A percentile compares a stretch with the other conserved stretches of the same genome.
Evolutionary conservation across 768 basidiomycete genomes (phyloP).

Genomic region (Pulveroboletus sp.): DNA sequence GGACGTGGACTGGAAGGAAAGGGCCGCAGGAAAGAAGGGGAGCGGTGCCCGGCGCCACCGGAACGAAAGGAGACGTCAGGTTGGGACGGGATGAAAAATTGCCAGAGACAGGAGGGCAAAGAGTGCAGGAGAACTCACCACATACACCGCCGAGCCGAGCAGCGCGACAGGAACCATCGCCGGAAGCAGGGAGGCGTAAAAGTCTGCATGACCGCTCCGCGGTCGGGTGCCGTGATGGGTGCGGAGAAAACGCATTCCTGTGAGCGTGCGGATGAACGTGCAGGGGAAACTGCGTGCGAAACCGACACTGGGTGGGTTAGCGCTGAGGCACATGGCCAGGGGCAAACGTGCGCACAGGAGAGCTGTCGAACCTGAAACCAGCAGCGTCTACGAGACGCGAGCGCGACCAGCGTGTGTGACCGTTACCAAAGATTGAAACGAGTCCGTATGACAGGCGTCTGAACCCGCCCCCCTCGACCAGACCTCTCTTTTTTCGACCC

Average conservation of each 20-base stretch:
- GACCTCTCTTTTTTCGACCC: background rate
- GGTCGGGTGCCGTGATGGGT: too few relatives aligned
- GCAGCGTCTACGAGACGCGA: too few relatives aligned
- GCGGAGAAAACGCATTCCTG: too few relatives aligned
- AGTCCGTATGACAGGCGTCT: constrained; percentile 1
- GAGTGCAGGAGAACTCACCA: constrained; percentile 41
- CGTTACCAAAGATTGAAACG: constrained; percentile 12
- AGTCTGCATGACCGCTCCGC: constrained; percentile 52
- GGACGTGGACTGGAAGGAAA: background rate
- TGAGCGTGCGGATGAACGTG: too few relatives aligned
- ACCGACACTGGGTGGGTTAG: too few relatives aligned
- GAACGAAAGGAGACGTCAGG: background rate
- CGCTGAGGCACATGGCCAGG: too few relatives aligned
- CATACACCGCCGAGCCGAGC: constrained; percentile 74
- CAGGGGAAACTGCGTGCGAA: too few relatives aligned
- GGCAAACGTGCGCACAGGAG: background rate
- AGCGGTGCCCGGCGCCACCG: constrained; percentile 10
- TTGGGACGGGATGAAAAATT: background rate
- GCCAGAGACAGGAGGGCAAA: constrained; percentile 2
- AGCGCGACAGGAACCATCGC: constrained; percentile 76
- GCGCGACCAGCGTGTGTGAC: constrained; percentile 5
- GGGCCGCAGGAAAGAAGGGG: constrained; percentile 3
- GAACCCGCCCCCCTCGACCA: background rate
- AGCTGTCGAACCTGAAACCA: too few relatives aligned
- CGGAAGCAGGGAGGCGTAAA: constrained; percentile 68